Conservation (phyloP, 768 basidiomycete genomes). For the Cystofilobasidium ferigula region DNA sequence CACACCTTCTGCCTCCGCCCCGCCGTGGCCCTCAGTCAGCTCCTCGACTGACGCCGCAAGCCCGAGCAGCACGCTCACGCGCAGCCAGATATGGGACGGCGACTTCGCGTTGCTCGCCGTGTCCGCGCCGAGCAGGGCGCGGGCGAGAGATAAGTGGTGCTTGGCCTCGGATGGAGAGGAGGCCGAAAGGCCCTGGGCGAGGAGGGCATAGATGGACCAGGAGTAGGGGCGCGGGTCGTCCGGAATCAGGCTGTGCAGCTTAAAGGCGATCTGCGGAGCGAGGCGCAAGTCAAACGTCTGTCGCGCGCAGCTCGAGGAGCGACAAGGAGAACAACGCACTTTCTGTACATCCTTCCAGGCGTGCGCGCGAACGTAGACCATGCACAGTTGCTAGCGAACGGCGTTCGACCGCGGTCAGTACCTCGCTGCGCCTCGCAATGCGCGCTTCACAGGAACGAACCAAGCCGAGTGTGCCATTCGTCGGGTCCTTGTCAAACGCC, state of each 20-base stretch:
- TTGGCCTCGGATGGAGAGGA: neutral
- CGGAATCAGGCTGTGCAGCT: neutral
- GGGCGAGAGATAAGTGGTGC: slow-evolving; percentile 59
- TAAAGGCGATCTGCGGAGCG: neutral
- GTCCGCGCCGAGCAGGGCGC: slow-evolving; percentile 52
- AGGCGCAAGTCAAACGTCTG: neutral
- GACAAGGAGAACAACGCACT: neutral
- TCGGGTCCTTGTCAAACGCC: neutral
- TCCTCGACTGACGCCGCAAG: neutral
- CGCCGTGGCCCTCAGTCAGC: too few relatives aligned
- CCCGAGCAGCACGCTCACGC: slow-evolving; percentile 56
- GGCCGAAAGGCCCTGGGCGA: neutral
- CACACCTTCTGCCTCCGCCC: slow-evolving; percentile 46
- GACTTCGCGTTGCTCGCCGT: slow-evolving; percentile 42
- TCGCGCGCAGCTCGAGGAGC: neutral
- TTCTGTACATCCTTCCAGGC: neutral
- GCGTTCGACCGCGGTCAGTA: too few relatives aligned
- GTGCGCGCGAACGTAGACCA: neutral
- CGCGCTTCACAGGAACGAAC: too few relatives aligned
- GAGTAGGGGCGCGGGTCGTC: neutral
- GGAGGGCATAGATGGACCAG: neutral
- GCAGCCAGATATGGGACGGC: slow-evolving; percentile 64
- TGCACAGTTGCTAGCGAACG: neutral
- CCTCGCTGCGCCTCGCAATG: too few relatives aligned
- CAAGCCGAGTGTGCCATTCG: neutral